phyloP scores from a whole-genome alignment of 2,329 filamentous ascomycete species.

The Magnaporthiopsis incrustans region DNA sequence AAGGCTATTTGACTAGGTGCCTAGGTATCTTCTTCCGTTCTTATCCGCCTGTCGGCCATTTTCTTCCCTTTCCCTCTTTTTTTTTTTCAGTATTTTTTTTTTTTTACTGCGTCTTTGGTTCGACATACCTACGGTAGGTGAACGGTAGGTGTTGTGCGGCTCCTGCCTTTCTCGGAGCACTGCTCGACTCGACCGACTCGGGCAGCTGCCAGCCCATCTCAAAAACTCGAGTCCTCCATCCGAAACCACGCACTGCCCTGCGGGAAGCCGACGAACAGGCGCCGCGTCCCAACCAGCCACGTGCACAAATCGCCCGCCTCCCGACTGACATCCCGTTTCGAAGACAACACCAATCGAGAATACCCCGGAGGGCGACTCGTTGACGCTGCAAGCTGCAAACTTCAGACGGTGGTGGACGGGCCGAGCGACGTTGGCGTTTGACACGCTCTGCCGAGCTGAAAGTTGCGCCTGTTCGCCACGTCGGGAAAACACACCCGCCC shows the following conservation, averaged over 20 bases:
- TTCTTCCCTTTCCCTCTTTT: background rate
- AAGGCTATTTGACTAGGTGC: background rate
- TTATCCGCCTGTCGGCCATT: background rate
- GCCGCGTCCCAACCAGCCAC: background rate
- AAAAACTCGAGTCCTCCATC: background rate
- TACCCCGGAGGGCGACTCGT: background rate
- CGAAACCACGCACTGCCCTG: background rate
- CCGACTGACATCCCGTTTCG: background rate
- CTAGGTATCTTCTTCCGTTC: background rate
- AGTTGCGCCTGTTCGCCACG: too few relatives aligned
- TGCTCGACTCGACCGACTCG: background rate
- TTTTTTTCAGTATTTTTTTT: too few relatives aligned
- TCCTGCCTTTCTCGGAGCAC: background rate
- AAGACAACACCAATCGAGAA: background rate
- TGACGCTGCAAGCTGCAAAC: too few relatives aligned
- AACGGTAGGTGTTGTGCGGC: too few relatives aligned
- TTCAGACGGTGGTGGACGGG: background rate
- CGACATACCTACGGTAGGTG: background rate
- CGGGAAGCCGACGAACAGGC: background rate
- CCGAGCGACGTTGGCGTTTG: too few relatives aligned
- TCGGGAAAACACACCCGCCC: too few relatives aligned
- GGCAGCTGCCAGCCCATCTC: background rate
- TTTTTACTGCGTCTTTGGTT: background rate
- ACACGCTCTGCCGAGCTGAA: too few relatives aligned
- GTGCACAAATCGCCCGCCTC: background rate